These are phyloP conservation scores for Hysterangium stoloniferum DNA, from an alignment of 768 basidiomycete genomes.

Conservation along the genomic window DNA sequence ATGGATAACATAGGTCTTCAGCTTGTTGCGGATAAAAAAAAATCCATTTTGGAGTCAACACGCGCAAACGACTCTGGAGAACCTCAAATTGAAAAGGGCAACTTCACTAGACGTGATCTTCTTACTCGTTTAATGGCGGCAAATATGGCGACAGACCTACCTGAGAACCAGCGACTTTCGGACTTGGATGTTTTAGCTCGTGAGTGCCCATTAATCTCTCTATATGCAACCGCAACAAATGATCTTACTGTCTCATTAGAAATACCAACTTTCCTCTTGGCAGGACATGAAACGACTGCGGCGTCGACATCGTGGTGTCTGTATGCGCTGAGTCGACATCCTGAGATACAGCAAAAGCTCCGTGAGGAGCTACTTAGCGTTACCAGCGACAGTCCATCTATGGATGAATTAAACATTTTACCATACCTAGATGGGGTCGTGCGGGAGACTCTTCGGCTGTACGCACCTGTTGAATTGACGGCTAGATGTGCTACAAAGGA, in stretches of 20 bases:
- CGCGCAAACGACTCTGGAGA: constrained; percentile 17
- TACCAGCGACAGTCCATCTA: constrained; percentile 17
- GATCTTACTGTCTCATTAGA: constrained; percentile 28
- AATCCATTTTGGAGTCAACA: not conserved
- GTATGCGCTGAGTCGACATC: constrained; percentile 26
- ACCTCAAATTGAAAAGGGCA: not conserved
- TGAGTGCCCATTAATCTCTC: constrained; percentile 2
- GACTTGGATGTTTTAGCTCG: constrained; percentile 26
- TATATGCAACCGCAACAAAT: not conserved
- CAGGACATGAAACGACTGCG: constrained; percentile 26
- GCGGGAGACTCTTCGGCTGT: constrained; percentile 15
- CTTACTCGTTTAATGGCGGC: constrained; percentile 24
- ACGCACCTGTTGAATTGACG: constrained; percentile 12
- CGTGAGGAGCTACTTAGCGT: constrained; percentile 27
- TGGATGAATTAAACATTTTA: constrained; percentile 25
- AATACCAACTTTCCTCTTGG: constrained; percentile 41
- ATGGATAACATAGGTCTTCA: not conserved
- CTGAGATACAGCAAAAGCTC: constrained; percentile 28
- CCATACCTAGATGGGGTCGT: constrained; percentile 25
- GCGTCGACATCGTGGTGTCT: constrained; percentile 24
- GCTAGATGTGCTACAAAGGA: constrained; percentile 12
- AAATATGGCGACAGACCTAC: constrained; percentile 25
- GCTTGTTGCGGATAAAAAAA: constrained; percentile 5
- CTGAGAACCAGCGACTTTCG: constrained; percentile 19
- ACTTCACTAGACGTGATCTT: constrained; percentile 20